phyloP scores from a whole-genome alignment of 352 stramenopile genomes.

The Lagenidium sp. region DNA sequence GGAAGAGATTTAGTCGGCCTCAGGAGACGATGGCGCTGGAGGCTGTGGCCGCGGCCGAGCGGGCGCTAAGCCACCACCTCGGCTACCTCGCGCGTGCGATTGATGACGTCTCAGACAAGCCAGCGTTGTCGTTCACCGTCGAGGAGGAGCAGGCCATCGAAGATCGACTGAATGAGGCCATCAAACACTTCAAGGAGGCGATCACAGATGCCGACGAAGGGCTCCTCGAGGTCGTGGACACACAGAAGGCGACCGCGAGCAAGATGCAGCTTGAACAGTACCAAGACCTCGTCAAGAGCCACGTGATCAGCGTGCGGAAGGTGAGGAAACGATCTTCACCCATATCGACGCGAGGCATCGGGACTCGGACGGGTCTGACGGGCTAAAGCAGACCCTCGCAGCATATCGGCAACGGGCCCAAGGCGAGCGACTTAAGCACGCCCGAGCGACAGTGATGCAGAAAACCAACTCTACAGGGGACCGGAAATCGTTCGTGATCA shows the following conservation, averaged over 20 bases:
- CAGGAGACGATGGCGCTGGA: conserved; percentile 21
- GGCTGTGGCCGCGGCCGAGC: conserved; percentile 27
- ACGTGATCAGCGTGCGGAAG: conserved; percentile 36
- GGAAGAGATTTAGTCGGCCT: too few species aligned
- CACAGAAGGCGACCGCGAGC: conserved; percentile 9
- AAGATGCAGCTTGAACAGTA: conserved; percentile 21
- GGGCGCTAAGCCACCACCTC: conserved; percentile 29
- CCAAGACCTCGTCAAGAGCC: conserved; percentile 22
- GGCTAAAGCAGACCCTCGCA: conserved; percentile 41
- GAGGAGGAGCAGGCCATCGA: conserved; percentile 58
- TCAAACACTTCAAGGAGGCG: conserved; percentile 23
- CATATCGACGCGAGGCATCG: too few species aligned
- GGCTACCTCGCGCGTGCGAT: conserved; percentile 36
- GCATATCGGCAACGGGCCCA: conserved; percentile 57
- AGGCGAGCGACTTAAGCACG: conserved; percentile 39
- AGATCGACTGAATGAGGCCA: conserved; percentile 38
- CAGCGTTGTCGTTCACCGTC: conserved; percentile 30
- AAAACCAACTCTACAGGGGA: conserved; percentile 7
- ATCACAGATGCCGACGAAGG: conserved; percentile 32
- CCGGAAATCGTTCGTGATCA: conserved; percentile 14
- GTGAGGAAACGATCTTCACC: too few species aligned
- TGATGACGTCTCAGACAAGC: conserved; percentile 12
- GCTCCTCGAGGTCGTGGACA: conserved; percentile 28
- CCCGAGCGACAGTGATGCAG: conserved; percentile 33
- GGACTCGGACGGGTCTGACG: too few species aligned